phyloP scores from a whole-genome alignment of 2,329 filamentous ascomycete genomes.

The Monilinia fructigena region DNA sequence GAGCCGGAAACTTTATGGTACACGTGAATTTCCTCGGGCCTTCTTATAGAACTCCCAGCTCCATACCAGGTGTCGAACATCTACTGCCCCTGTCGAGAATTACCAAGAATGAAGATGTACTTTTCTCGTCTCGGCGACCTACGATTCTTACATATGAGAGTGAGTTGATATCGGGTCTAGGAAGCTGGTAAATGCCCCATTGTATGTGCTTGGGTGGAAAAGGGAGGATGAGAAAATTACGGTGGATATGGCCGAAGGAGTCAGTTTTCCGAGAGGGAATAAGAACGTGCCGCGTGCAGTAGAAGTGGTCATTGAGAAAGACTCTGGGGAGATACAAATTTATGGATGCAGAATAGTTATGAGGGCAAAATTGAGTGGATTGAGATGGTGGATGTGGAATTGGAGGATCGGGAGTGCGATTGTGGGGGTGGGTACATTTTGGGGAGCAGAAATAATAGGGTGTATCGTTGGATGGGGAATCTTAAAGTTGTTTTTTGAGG shows the following conservation, averaged over 20 bases:
- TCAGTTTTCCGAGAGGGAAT: conserved; percentile 56
- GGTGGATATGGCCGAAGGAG: conserved; percentile 70
- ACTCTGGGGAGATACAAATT: conserved; percentile 65
- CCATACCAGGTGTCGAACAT: conserved; percentile 32
- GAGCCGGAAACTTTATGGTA: conserved; percentile 92
- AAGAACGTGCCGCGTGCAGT: conserved; percentile 50
- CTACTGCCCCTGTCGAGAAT: conserved; percentile 11
- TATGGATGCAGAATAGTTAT: conserved; percentile 70
- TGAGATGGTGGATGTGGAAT: conserved; percentile 85
- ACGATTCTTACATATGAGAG: conserved; percentile 78
- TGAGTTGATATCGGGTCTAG: conserved; percentile 61
- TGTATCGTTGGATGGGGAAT: conserved; percentile 65
- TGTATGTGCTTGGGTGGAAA: conserved; percentile 66
- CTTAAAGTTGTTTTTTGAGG: conserved; percentile 27
- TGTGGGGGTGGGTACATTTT: conserved; percentile 70
- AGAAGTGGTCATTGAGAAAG: conserved; percentile 44
- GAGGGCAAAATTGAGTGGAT: conserved; percentile 70
- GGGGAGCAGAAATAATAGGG: conserved; percentile 69
- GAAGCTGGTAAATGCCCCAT: conserved; percentile 62
- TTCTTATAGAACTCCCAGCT: conserved; percentile 41
- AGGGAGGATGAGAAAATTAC: conserved; percentile 62
- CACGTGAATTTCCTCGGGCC: conserved; percentile 66
- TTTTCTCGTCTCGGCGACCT: conserved; percentile 68
- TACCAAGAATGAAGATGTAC: conserved; percentile 39
- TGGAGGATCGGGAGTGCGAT: conserved; percentile 70